A percentile compares a stretch with the other conserved stretches of the same genome.
phyloP scores from a whole-genome alignment of 2,329 filamentous ascomycete species.

The Trichoderma arundinaceum region DNA sequence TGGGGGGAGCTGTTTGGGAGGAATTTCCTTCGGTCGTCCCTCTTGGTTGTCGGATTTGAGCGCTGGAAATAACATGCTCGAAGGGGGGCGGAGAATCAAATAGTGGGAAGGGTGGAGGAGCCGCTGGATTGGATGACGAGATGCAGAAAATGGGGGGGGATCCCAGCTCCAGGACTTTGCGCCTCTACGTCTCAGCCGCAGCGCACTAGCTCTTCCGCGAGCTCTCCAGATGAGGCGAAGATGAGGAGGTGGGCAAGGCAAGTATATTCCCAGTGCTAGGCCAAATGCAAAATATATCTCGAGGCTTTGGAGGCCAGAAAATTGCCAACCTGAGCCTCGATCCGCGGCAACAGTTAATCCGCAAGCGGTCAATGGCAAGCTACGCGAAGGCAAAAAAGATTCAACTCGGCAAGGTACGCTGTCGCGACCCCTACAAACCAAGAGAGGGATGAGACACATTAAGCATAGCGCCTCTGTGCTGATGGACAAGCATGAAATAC shows the following conservation, averaged over 20 bases:
- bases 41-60: slow-evolving; percentile 34
- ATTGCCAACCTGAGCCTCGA: neutral
- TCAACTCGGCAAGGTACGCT: too few species aligned
- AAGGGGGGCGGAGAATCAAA: slow-evolving; percentile 20
- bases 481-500: neutral
- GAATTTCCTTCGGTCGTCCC: slow-evolving; percentile 14
- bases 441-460: too few species aligned
- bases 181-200: slow-evolving; percentile 23
- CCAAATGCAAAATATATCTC: too few species aligned
- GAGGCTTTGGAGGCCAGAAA: neutral
- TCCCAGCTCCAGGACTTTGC: neutral
- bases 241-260: neutral
- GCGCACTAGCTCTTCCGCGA: slow-evolving; percentile 19
- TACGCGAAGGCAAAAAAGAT: too few species aligned
- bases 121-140: slow-evolving; percentile 12
- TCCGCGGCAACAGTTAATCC: slow-evolving; percentile 22
- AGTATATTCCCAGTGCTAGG: neutral
- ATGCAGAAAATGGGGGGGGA: slow-evolving; percentile 17
- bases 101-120: slow-evolving; percentile 24
- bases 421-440: too few species aligned
- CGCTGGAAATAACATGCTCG: slow-evolving; percentile 39
- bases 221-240: slow-evolving; percentile 4
- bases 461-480: neutral
- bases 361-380: neutral
- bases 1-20: slow-evolving; percentile 14